Percentiles rank a stretch among this genome's conserved stretches.
Conservation (phyloP, 2,329 filamentous ascomycete genomes). For the Trichophyton schoenleinii region DNA sequence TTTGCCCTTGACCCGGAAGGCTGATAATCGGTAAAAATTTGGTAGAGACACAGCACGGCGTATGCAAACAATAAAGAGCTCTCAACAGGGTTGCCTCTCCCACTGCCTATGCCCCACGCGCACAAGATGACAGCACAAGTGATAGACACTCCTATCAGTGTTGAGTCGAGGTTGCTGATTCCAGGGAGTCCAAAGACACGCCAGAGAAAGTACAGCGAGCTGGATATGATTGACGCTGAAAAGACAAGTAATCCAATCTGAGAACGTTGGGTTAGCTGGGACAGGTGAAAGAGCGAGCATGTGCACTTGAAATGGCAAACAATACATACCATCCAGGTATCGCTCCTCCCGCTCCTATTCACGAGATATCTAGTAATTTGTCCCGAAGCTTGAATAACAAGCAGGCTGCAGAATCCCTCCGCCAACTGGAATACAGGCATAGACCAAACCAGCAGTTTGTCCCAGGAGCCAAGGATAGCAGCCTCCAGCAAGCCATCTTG, state of each 20-base stretch:
- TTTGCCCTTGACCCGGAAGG: slow-evolving; percentile 57
- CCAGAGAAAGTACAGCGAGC: slow-evolving; percentile 92
- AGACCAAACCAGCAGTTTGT: slow-evolving; percentile 75
- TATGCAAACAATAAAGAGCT: slow-evolving; percentile 93
- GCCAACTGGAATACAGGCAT: slow-evolving; percentile 87
- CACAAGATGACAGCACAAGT: slow-evolving; percentile 87
- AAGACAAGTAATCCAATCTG: slow-evolving; percentile 79
- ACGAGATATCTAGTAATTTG: slow-evolving; percentile 93
- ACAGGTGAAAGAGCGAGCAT: neutral
- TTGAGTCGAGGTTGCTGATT: slow-evolving; percentile 82
- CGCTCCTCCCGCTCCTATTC: slow-evolving; percentile 72
- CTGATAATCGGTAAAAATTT: slow-evolving; percentile 97
- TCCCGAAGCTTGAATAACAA: slow-evolving; percentile 89
- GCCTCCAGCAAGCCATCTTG: slow-evolving; percentile 68
- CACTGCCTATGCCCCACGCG: slow-evolving; percentile 86
- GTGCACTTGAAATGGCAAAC: neutral
- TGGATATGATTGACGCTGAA: slow-evolving; percentile 83
- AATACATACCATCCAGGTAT: slow-evolving; percentile 80
- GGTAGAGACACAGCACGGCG: slow-evolving; percentile 95
- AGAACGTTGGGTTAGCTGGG: slow-evolving; percentile 11
- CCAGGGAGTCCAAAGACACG: slow-evolving; percentile 86
- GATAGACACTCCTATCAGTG: slow-evolving; percentile 81
- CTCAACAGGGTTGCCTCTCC: slow-evolving; percentile 87
- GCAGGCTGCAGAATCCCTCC: slow-evolving; percentile 89
- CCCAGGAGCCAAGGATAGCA: slow-evolving; percentile 73